A percentile compares a stretch with the other conserved stretches of the same genome.
These are phyloP conservation scores for Fomitiporia mediterranea DNA, from an alignment of 1,284 basidiomycete species.

Conservation along the genomic window DNA sequence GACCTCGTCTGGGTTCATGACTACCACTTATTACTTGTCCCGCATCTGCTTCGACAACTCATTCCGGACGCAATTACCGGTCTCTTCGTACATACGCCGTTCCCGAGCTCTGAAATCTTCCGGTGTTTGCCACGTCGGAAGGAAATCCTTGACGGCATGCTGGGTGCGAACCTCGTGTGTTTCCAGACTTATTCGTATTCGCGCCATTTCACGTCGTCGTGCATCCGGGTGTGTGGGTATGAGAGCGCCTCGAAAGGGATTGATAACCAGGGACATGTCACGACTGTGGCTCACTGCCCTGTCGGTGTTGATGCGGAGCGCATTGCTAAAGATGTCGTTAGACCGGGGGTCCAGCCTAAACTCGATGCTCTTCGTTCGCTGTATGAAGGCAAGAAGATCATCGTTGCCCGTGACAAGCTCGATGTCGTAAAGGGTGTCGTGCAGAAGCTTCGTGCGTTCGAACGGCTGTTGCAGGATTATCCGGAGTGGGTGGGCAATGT, in stretches of 20 bases:
- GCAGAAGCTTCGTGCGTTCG: constrained; percentile 97
- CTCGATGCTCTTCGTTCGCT: constrained; percentile 78
- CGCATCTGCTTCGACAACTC: constrained; percentile 76
- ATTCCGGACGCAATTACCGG: constrained; percentile 82
- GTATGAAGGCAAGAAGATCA: constrained; percentile 98
- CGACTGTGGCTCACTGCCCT: constrained; percentile 86
- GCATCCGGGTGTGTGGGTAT: constrained; percentile 94
- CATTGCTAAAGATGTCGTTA: constrained; percentile 77
- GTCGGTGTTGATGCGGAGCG: constrained; percentile 97
- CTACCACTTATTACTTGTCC: constrained; percentile 91
- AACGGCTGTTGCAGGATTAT: constrained; percentile 90
- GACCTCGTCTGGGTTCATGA: constrained; percentile 91
- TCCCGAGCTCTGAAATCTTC: constrained; percentile 96
- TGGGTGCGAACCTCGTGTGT: constrained; percentile 93
- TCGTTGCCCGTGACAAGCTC: constrained; percentile 97
- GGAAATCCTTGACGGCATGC: constrained; percentile 96
- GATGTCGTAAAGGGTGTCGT: constrained; percentile 97
- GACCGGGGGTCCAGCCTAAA: constrained; percentile 86
- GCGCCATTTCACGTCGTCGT: constrained; percentile 91
- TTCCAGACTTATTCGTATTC: constrained; percentile 98
- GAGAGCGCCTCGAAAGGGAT: constrained; percentile 71
- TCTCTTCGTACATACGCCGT: constrained; percentile 95
- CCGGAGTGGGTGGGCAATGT: constrained; percentile 95
- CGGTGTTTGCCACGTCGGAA: constrained; percentile 86
- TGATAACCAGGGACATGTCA: constrained; percentile 86